Evolutionary conservation across 2,329 filamentous ascomycete species (phyloP).

Genomic region (Beauveria caledonica): DNA sequence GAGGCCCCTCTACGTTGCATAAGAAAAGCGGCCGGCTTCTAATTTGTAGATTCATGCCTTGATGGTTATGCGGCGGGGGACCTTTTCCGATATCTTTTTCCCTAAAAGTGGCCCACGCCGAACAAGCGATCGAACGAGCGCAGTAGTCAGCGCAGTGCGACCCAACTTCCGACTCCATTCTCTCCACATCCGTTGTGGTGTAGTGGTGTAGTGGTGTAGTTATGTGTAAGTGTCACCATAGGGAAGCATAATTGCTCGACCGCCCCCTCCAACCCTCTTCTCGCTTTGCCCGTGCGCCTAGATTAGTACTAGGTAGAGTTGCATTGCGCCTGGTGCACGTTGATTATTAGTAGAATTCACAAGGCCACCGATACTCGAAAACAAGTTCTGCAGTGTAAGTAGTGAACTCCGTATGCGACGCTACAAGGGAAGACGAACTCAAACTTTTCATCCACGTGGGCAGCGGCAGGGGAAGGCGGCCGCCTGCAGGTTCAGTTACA

Average conservation of each 20-base stretch:
- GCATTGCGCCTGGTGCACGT: not conserved
- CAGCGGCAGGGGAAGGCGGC: not conserved
- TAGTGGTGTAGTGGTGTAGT: not conserved
- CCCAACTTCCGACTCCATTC: not conserved
- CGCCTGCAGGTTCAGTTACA: not conserved
- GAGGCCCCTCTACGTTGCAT: not conserved
- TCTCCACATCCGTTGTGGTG: not conserved
- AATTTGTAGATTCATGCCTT: not conserved
- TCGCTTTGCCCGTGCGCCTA: not conserved
- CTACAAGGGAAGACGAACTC: not conserved
- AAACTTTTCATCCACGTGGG: slow-evolving; percentile 5
- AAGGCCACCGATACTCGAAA: slow-evolving; percentile 5
- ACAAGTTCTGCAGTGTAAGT: not conserved
- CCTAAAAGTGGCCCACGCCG: not conserved
- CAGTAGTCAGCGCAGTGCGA: slow-evolving; percentile 4
- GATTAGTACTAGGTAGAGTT: not conserved
- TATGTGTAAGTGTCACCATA: not conserved
- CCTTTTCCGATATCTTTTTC: not conserved
- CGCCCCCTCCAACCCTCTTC: not conserved
- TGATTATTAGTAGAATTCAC: not conserved
- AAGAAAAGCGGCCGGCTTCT: not conserved
- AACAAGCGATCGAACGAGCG: slow-evolving; percentile 3
- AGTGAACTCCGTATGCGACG: not conserved
- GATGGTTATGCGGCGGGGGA: not conserved
- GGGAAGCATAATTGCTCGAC: slow-evolving; percentile 2